Conservation (phyloP, 2,329 filamentous ascomycete species). For the Apiospora sp. region DNA sequence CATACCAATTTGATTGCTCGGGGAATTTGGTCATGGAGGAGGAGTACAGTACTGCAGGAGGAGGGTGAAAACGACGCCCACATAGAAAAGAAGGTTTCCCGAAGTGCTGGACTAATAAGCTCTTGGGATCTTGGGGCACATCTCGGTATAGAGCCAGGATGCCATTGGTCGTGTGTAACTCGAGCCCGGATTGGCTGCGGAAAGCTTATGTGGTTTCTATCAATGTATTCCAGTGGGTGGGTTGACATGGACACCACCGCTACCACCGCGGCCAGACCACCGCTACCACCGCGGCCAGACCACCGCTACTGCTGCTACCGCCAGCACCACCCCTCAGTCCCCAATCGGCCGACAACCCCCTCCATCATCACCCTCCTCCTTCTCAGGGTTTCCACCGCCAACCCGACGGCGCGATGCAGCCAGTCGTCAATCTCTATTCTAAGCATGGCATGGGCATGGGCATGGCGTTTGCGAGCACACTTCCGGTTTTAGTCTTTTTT, state of each 20-base stretch:
- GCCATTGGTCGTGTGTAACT: constrained; percentile 26
- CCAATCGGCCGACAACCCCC: not conserved
- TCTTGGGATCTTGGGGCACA: constrained; percentile 28
- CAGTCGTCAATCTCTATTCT: constrained; percentile 18
- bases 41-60: not conserved
- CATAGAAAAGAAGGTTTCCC: constrained; percentile 17
- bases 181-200: constrained; percentile 28
- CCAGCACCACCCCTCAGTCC: not conserved
- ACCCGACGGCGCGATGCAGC: constrained; percentile 14
- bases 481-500: not conserved
- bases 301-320: not conserved
- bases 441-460: not conserved
- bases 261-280: not conserved
- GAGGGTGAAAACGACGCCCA: not conserved
- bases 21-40: not conserved
- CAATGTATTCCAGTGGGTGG: not conserved
- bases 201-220: constrained; percentile 26
- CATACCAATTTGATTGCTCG: constrained; percentile 10
- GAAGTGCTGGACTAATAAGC: constrained; percentile 27
- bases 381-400: not conserved
- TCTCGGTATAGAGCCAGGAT: constrained; percentile 31
- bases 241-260: not conserved
- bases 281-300: not conserved
- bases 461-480: not conserved
- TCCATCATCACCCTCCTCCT: not conserved